phyloP scores from a whole-genome alignment of 768 basidiomycete species.

The Lactifluus pinguis region DNA sequence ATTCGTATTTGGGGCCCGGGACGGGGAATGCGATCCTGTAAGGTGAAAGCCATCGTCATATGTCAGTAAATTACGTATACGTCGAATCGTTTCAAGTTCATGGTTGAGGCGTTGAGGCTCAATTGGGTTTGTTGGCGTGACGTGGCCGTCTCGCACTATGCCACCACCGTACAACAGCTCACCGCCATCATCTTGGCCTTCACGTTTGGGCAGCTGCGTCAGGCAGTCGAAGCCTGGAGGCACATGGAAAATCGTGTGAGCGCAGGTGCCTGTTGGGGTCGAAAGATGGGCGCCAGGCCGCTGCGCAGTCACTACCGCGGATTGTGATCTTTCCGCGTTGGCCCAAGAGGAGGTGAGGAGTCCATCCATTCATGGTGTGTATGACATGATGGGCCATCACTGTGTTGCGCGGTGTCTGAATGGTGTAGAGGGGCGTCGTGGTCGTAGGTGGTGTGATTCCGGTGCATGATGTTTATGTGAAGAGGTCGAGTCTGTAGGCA shows the following conservation, averaged over 20 bases:
- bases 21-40: no score
- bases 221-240: conserved; percentile 51
- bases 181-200: conserved; percentile 22
- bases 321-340: conserved; percentile 52
- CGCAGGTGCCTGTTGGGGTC: conserved; percentile 32
- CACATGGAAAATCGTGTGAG: conserved; percentile 51
- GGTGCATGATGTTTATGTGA: conserved; percentile 54
- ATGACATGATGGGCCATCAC: conserved; percentile 56
- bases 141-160: conserved; percentile 27
- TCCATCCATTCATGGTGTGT: conserved; percentile 85
- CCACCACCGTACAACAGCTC: conserved; percentile 67
- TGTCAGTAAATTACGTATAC: no score
- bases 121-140: no score
- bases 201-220: conserved; percentile 39
- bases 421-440: conserved; percentile 33
- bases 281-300: conserved; percentile 35
- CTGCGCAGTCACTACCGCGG: conserved; percentile 59
- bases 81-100: no score
- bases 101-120: no score
- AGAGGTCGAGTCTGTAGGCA: conserved; percentile 45
- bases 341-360: conserved; percentile 56
- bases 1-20: no score
- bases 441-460: conserved; percentile 31
- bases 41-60: no score
- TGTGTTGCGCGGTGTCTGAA: conserved; percentile 53